Evolutionary conservation across 2,329 filamentous ascomycete species (phyloP).

Genomic region (Iodosphaeria phyllophila): DNA sequence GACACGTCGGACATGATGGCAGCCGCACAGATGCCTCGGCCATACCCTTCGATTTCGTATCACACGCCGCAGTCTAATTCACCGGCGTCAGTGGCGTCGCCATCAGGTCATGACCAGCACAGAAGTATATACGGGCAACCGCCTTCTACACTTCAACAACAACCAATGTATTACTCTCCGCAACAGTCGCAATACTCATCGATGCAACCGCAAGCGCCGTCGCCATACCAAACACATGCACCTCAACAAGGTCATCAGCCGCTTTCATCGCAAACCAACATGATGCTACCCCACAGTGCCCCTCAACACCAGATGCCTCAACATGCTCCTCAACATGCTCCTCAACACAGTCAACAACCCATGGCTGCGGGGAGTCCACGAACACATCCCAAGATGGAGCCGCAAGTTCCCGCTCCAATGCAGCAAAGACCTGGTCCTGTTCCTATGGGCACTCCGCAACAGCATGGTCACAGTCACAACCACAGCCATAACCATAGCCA

Average conservation of each 20-base stretch:
- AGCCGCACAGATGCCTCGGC: slow-evolving; percentile 49
- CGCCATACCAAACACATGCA: slow-evolving; percentile 42
- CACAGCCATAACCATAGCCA: slow-evolving; percentile 20
- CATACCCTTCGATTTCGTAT: slow-evolving; percentile 77
- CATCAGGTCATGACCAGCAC: slow-evolving; percentile 77
- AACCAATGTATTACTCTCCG: slow-evolving; percentile 56
- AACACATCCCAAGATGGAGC: slow-evolving; percentile 42
- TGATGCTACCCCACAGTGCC: slow-evolving; percentile 45
- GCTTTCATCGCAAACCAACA: slow-evolving; percentile 44
- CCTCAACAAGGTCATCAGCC: slow-evolving; percentile 33
- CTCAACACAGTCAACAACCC: slow-evolving; percentile 32
- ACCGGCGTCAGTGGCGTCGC: slow-evolving; percentile 79
- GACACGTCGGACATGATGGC: slow-evolving; percentile 51
- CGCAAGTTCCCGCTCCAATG: slow-evolving; percentile 41
- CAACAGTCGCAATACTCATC: slow-evolving; percentile 44
- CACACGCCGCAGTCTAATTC: slow-evolving; percentile 93
- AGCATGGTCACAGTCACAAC: too few species aligned
- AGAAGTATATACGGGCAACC: slow-evolving; percentile 71
- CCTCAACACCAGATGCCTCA: slow-evolving; percentile 33
- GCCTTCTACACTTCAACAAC: slow-evolving; percentile 58
- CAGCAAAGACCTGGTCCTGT: slow-evolving; percentile 37
- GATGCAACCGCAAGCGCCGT: slow-evolving; percentile 44
- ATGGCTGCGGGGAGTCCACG: slow-evolving; percentile 45
- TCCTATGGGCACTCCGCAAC: slow-evolving; percentile 25
- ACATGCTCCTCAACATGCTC: slow-evolving; percentile 31